Evolutionary conservation across 768 basidiomycete species (phyloP), one percentile per base, ranked within the genome.

Genomic region (Russula sp.): DNA sequence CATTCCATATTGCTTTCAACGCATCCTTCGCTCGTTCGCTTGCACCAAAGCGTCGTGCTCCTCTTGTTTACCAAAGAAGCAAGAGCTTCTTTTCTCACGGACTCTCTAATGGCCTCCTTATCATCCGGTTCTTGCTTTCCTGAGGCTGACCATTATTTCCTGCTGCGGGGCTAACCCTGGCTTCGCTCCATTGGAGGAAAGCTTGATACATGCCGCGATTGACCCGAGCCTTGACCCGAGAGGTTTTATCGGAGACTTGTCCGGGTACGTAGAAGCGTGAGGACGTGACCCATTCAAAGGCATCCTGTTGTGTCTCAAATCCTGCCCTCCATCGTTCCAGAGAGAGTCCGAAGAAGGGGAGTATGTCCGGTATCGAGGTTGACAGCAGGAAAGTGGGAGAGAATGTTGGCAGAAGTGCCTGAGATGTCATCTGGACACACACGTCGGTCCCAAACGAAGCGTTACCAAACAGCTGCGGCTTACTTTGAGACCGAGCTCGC

Each of bases 401-500:
- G 5, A 70, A 57, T 34, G 76, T 68, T 60, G 73, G 74, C 1
- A 42, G 73, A 56, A 56, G 67, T 46, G 52, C 74, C 78, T 79
- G 71, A 79, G 73, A 22, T 76, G 79, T 16, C 71, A 75, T 68
- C 80, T 73, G 5, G 79, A 67, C 24, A 78, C 81, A 48, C 56
- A 56, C 13, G 36, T 38, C 49, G 14, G n/a, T 54, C 16, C 48
- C 20, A 6, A 32, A 36, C 8, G 36, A 14, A 13, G 30, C 20
- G 36, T 50, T 44, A 32, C 32, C 3, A 11, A 50, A 9, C 20
- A 11, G 26, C 59, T 18, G 48, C 50, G 18, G 26, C 72, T 57
- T 48, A 86, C 88, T 79, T 83, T 87, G 22, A 90, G 72, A 0
- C 88, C 89, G 49, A 82, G 78, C 26, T 73, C 74, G 6, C 83